Evolutionary conservation across 1,139 yeast species (phyloP).

Genomic region (Eremothecium coryli): DNA sequence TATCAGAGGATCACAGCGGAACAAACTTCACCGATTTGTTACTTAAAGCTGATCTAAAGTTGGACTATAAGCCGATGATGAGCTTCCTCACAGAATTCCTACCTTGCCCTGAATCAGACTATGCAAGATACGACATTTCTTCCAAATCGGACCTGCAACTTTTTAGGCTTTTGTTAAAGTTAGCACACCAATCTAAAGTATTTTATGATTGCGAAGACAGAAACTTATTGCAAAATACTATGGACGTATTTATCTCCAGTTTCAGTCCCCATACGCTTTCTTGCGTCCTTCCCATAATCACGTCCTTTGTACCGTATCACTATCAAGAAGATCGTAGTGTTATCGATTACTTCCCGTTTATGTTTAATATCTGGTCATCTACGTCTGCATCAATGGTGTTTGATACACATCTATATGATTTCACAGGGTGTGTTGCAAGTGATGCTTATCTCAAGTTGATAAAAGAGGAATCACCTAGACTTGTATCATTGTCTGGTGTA

Average conservation of each 20-base stretch:
- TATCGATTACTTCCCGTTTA: conserved; percentile 46
- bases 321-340: conserved; percentile 24
- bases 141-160: conserved; percentile 31
- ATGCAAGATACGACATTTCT: conserved; percentile 29
- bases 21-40: conserved; percentile 41
- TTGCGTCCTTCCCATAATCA: conserved; percentile 47
- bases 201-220: conserved; percentile 33
- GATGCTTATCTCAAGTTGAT: conserved; percentile 34
- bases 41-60: conserved; percentile 26
- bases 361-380: conserved; percentile 69
- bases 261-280: conserved; percentile 54
- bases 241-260: conserved; percentile 31
- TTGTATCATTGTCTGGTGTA: conserved; percentile 28
- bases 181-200: conserved; percentile 34
- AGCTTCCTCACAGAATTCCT: conserved; percentile 39
- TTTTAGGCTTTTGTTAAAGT: conserved; percentile 31
- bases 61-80: conserved; percentile 48
- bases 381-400: conserved; percentile 48
- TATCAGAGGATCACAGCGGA: conserved; percentile 27
- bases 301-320: conserved; percentile 43
- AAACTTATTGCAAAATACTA: conserved; percentile 29
- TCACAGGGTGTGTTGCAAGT: conserved; percentile 56
- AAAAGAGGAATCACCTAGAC: conserved; percentile 10
- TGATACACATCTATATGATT: conserved; percentile 58
- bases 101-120: conserved; percentile 39